Conservation (phyloP, 495 filamentous ascomycete genomes). For the Tuber melanosporum region DNA sequence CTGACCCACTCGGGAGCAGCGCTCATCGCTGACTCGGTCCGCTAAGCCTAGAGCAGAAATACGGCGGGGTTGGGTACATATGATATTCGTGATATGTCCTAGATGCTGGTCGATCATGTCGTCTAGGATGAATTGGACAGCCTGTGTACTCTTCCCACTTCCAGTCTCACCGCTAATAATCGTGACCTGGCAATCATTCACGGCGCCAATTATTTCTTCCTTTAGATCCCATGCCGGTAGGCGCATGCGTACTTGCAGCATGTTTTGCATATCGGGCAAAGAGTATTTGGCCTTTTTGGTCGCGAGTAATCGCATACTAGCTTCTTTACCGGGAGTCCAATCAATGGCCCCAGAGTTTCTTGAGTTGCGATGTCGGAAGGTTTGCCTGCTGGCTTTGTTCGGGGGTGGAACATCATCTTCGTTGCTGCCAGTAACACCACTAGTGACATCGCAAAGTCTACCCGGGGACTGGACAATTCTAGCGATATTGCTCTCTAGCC, state of each 20-base stretch:
- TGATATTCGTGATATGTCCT: conserved; percentile 76
- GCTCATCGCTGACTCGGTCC: conserved; percentile 88
- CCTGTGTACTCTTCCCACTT: conserved; percentile 93
- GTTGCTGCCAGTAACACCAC: conserved; percentile 55
- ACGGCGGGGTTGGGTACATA: conserved; percentile 90
- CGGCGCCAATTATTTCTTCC: conserved; percentile 65
- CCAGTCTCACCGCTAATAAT: conserved; percentile 97
- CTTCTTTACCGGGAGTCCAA: conserved; percentile 43
- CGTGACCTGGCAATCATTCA: conserved; percentile 71
- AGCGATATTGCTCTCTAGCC: conserved; percentile 73
- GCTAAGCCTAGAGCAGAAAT: conserved; percentile 92
- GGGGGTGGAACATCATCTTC: conserved; percentile 35
- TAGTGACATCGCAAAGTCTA: conserved; percentile 70
- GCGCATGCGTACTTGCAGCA: conserved; percentile 60
- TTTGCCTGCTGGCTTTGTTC: conserved; percentile 43
- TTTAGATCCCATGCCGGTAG: conserved; percentile 84
- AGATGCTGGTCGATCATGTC: conserved; percentile 73
- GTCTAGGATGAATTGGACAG: conserved; percentile 91
- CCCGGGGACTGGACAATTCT: conserved; percentile 75
- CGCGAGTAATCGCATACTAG: conserved; percentile 42
- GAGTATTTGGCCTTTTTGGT: conserved; percentile 46
- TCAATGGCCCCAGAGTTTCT: conserved; percentile 29
- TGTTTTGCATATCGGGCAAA: conserved; percentile 57
- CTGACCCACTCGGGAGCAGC: conserved; percentile 70
- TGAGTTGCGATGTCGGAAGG: conserved; percentile 7